A percentile compares a stretch with the other conserved stretches of the same genome.
Evolutionary conservation across 1,139 yeast genomes (phyloP).

Genomic region (Scheffersomyces titani): DNA sequence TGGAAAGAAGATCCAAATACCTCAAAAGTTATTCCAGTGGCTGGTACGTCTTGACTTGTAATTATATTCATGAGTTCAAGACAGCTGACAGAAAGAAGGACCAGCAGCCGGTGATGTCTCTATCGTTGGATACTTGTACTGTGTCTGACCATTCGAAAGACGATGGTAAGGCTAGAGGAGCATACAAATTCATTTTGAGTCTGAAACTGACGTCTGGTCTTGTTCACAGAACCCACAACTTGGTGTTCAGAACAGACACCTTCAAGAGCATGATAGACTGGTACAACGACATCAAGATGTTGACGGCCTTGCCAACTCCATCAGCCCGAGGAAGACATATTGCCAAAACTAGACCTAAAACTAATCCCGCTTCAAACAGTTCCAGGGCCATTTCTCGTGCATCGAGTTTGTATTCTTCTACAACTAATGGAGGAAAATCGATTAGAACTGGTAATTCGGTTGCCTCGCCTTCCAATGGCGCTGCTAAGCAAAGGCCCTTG

Average conservation of each 20-base stretch:
- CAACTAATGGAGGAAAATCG: constrained; percentile 23
- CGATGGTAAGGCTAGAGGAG: constrained; percentile 58
- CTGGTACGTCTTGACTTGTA: constrained; percentile 89
- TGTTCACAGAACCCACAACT: constrained; percentile 79
- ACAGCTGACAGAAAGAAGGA: constrained; percentile 80
- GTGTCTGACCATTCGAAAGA: constrained; percentile 80
- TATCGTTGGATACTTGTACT: constrained; percentile 78
- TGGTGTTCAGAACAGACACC: constrained; percentile 87
- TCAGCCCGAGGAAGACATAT: constrained; percentile 42
- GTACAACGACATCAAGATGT: constrained; percentile 73
- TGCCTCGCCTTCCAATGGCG: constrained; percentile 18
- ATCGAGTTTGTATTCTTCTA: constrained; percentile 27
- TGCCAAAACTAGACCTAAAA: constrained; percentile 15
- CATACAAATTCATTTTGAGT: constrained; percentile 76
- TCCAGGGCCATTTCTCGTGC: constrained; percentile 27
- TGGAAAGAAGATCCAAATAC: constrained; percentile 89
- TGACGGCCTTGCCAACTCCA: constrained; percentile 62
- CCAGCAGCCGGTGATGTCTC: constrained; percentile 83
- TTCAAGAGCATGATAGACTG: constrained; percentile 79
- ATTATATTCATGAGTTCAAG: constrained; percentile 88
- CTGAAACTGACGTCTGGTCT: constrained; percentile 69
- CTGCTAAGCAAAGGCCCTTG: constrained; percentile 17
- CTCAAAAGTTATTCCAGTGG: constrained; percentile 87
- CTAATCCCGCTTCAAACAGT: constrained; percentile 4
- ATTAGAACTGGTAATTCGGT: constrained; percentile 23